Conservation (phyloP, 1,284 basidiomycete genomes). For the Apiotrichum mycotoxinovorans region DNA sequence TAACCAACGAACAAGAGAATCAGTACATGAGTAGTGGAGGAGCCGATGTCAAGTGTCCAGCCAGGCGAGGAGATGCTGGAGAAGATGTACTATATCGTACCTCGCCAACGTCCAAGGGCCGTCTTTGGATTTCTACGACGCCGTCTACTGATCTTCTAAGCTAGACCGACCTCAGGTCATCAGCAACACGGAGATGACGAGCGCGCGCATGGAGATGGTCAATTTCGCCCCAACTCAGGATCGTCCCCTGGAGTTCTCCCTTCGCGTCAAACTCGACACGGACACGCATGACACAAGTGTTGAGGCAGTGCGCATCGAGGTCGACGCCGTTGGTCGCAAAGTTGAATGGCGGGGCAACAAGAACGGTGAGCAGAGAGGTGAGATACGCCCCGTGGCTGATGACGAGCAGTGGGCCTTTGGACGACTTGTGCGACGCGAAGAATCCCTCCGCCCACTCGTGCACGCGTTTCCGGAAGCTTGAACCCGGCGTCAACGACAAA, state of each 20-base stretch:
- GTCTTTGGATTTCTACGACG: too few relatives aligned
- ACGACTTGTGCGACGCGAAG: conserved; percentile 11
- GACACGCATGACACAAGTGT: conserved; percentile 28
- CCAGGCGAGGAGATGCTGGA: too few relatives aligned
- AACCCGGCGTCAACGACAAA: too few relatives aligned
- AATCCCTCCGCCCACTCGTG: conserved; percentile 18
- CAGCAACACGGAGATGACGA: too few relatives aligned
- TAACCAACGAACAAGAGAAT: too few relatives aligned
- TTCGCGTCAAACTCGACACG: conserved; percentile 4
- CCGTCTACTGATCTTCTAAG: too few relatives aligned
- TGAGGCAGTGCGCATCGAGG: conserved; percentile 19
- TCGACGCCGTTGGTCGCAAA: conserved; percentile 23
- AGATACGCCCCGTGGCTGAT: conserved; percentile 45
- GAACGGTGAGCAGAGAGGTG: conserved; percentile 20
- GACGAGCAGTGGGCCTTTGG: conserved; percentile 20
- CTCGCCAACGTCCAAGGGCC: too few relatives aligned
- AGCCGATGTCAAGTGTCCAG: too few relatives aligned
- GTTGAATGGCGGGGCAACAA: conserved; percentile 11
- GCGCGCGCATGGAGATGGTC: conserved; percentile 17
- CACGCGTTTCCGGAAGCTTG: conserved; percentile 19
- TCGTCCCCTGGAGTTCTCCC: conserved; percentile 19
- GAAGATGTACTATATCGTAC: too few relatives aligned
- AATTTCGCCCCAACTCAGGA: conserved; percentile 29
- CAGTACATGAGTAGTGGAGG: too few relatives aligned
- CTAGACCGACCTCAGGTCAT: too few relatives aligned